Conservation (phyloP, 1,139 yeast genomes). For the Casaregolazyma suthepensis region DNA sequence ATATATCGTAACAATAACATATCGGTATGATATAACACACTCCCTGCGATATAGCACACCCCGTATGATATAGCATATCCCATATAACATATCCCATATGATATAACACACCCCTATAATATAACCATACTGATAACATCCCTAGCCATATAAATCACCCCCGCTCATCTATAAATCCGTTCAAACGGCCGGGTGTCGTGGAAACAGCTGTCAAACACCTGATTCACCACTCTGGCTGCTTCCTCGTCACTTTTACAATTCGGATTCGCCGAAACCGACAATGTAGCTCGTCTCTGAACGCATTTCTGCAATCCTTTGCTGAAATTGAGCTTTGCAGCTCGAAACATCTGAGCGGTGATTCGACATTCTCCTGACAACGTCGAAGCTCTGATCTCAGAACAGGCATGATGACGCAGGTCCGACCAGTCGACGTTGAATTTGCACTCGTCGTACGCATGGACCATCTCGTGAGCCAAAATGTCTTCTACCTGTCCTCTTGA, state of each 20-base stretch:
- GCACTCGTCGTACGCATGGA: constrained; percentile 88
- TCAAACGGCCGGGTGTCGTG: constrained; percentile 96
- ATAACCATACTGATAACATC: no score
- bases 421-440: constrained; percentile 82
- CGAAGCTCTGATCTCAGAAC: constrained; percentile 93
- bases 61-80: no score
- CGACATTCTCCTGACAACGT: constrained; percentile 94
- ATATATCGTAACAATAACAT: no score
- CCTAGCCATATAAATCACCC: no score
- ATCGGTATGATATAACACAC: no score
- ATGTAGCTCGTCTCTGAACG: constrained; percentile 77
- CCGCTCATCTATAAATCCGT: constrained; percentile 67
- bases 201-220: constrained; percentile 90
- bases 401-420: constrained; percentile 87
- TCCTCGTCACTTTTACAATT: constrained; percentile 62
- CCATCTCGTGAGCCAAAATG: constrained; percentile 83
- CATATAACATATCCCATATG: no score
- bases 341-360: constrained; percentile 73
- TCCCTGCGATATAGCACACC: no score
- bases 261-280: constrained; percentile 85
- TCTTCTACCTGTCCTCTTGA: constrained; percentile 85
- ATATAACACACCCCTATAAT: no score
- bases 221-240: constrained; percentile 74
- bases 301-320: constrained; percentile 86
- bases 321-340: constrained; percentile 49